Evolutionary conservation across 768 basidiomycete genomes (phyloP).

Genomic region (Boletus reticulatus): DNA sequence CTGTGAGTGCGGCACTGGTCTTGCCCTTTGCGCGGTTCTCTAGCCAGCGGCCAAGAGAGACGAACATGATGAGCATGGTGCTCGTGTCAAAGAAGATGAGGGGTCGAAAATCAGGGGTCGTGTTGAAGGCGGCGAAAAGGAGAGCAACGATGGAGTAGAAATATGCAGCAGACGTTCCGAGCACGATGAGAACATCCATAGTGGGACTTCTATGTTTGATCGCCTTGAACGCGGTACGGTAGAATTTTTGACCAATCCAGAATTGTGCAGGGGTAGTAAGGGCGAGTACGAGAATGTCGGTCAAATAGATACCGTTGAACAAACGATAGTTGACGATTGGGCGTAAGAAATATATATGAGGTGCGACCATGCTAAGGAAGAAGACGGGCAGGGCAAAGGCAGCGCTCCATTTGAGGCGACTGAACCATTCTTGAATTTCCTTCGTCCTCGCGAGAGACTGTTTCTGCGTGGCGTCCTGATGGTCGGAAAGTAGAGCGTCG

Average conservation of each 20-base stretch:
- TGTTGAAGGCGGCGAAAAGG: slow-evolving; percentile 60
- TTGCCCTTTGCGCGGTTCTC: slow-evolving; percentile 98
- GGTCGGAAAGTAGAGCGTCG: slow-evolving; percentile 81
- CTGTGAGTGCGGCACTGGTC: slow-evolving; percentile 94
- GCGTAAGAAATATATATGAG: slow-evolving; percentile 59
- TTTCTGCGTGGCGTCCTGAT: slow-evolving; percentile 79
- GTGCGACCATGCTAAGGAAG: slow-evolving; percentile 83
- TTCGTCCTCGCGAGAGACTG: slow-evolving; percentile 84
- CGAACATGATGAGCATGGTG: slow-evolving; percentile 97
- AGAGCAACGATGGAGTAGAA: slow-evolving; percentile 80
- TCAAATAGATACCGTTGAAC: slow-evolving; percentile 71
- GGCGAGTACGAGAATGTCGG: slow-evolving; percentile 70
- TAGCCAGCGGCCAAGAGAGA: slow-evolving; percentile 91
- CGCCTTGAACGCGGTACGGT: slow-evolving; percentile 86
- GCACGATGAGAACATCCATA: slow-evolving; percentile 97
- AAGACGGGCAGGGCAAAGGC: slow-evolving; percentile 92
- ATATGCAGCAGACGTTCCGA: slow-evolving; percentile 94
- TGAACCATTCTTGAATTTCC: slow-evolving; percentile 89
- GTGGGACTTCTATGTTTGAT: slow-evolving; percentile 87
- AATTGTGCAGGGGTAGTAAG: slow-evolving; percentile 93
- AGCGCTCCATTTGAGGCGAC: slow-evolving; percentile 70
- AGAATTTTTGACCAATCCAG: slow-evolving; percentile 87
- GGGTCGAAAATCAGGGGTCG: slow-evolving; percentile 69
- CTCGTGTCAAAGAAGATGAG: slow-evolving; percentile 97
- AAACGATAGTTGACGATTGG: slow-evolving; percentile 50